Evolutionary conservation across 352 stramenopile genomes (phyloP), one percentile per base, ranked within the genome.

Genomic region (Pythium volutum): DNA sequence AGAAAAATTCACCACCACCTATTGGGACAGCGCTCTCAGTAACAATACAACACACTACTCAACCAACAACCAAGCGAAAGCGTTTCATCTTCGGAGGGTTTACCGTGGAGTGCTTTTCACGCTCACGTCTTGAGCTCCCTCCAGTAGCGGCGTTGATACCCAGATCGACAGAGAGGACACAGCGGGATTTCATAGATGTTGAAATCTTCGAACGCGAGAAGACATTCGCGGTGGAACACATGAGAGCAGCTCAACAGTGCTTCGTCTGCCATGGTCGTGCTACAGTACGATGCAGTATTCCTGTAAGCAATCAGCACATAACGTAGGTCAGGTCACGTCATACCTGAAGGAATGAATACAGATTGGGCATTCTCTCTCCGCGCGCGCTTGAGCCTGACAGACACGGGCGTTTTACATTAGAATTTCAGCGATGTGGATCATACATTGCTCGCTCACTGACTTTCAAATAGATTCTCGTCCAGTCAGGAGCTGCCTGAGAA

Each of bases 171-270:
- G 14, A 96, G 76, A 7, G 87, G 84, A 48, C 84, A 96, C 6
- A 91, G 59, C 12, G 76, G 68, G 23, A 89, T 67, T 55, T 92
- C 84, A 69, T 93, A 93, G 65, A 94, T 91, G 69, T 87, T 93
- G 56, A 96, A 96, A 39, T 87, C 66, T 59, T 94, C 87, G 55
- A 96, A 96, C 5, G 87, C 83, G 10, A 53, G 61, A 4, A 96
- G 71, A 42, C 87, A 96, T 36, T 79, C 74, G 20, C 69, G 39
- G 59, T 96, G 87, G 57, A 96, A 91, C 9, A 74, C 52, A 38
- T 96, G 87, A 42, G 82, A 87, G 54, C 87, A 96, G 57, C 77
- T 96, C 52, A 96, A 67, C 25, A 96, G 60, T 18, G 69, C 61
- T 7, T 78, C 76, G n/a, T 68, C 69, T 9, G 51, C 36, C 66